Evolutionary conservation across 257 asterid species (phyloP), one percentile per base, ranked within the genome.

Genomic region (Solanum sitiens): DNA sequence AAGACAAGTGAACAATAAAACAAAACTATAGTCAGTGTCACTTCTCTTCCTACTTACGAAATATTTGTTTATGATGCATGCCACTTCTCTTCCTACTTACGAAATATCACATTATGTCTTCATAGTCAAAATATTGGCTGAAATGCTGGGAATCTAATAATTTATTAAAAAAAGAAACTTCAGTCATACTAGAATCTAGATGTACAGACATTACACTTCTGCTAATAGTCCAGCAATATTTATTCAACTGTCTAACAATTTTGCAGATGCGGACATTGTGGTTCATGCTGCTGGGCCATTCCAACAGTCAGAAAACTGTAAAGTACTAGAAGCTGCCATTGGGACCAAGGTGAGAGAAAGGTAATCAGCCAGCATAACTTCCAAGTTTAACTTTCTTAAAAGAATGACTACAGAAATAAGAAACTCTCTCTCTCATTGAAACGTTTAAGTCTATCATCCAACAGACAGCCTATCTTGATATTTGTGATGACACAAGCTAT

Each of bases 211-310:
- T 18, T 35, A 33, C 39, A 40, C 3, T 70, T 74, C 32, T 1
- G 18, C 82, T 37, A n/a, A 74, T 3, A 5, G 30, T 74, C 53
- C 9, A 74, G 82, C 82, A 15, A 63, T 44, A 63, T 84, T 84
- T 4, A 30, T 70, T 23, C 45, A 65, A 45, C 30, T 30, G 1
- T 68, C 45, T 86, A 33, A 56, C 86, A 87, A 85, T 67, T 88
- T 65, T 92, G 93, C 92, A 95, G 99, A 93, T 84, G 97, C 93
- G 80, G 98, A 95, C 94, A 95, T 97, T 88, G 96, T 97, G 45
- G 94, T 95, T 90, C 98, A 95, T 80, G 86, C 98, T n/a, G 96
- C 99, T 45, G 98, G 99, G 79, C 99, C 99, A 3, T 97, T 97
- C 94, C 99, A 97, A 93, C 97, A 92, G 91, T 90, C 98, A 56